Base-by-base conservation (phyloP, 805 yeast species). In the Saccharomycopsis sp. region DNA sequence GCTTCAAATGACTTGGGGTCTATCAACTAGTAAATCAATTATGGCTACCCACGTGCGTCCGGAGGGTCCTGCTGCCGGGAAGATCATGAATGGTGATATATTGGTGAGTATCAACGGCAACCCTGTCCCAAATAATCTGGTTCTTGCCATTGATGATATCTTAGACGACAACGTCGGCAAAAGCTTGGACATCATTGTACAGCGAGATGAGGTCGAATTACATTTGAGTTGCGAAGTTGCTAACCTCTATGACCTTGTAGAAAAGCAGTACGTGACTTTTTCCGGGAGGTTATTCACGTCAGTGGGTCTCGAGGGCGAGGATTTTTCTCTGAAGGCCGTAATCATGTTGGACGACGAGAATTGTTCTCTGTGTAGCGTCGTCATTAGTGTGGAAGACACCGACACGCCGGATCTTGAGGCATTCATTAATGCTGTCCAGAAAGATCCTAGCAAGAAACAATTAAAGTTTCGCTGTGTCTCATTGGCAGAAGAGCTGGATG, bases 191-290 rank as follows among this genome's bases (percentile, higher is more conserved):
- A 5, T 29, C 47, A 74, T 78, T 1, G 69, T 91, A 23, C 90
- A 87, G 71, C 79, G 97, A 68, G 89, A 91, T 51, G 95, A 96
- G 4, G 71, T 78, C 59, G 79, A 80, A 55, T 69, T 83, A 12
- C 69, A 65, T 3, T 77, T 82, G 34, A 68, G 61, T 3, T 80
- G 89, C 56, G 69, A 65, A 18, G 86, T 91, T 50, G 90, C 86
- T 44, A 87, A 91, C 66, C 74, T 91, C 59, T 96, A 91, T 68
- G 74, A 78, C 4, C 88, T 29, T 29, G 37, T 29, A 7, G 37
- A 29, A 12, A 29, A 29, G 37, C 37, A 29, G 12, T 29, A 29
- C 12, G 37, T 29, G 5, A 7, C 37, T 29, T 29, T 29, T 29
- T 29, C 37, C 9, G 37, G 37, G 12, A 7, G 9, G 12, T 7